Evolutionary conservation across 2,329 filamentous ascomycete species (phyloP), one percentile per base, ranked within the genome.

Genomic region (Alternaria sp.): DNA sequence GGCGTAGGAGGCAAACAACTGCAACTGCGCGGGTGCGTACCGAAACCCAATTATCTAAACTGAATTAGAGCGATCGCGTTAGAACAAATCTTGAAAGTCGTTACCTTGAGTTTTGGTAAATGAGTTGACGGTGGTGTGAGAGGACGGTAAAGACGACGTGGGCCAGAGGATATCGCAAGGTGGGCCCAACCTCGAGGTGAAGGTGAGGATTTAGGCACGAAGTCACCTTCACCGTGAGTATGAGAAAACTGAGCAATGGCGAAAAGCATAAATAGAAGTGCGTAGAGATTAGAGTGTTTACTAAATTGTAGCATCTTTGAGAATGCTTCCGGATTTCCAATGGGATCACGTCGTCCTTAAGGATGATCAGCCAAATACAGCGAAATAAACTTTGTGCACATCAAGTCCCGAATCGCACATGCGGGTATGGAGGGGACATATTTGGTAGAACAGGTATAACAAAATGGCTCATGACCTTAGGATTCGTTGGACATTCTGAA

Each of bases 201-300:
- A 57, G 20, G 41, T 54, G 43, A 59, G 42, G 51, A 28, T 18
- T n/a, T 26, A 36, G 16, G 4, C 20, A 22, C 18, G 20, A 16
- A 55, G 4, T 48, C 34, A n/a, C 11, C 11, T 39, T 58, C 55
- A 54, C 42, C 18, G 41, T 41, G 53, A 55, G 53, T 49, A 24
- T 16, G 16, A 38, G 4, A 16, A 38, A 4, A n/a, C 7, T 16
- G 16, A n/a, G 9, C 16, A 4, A n/a, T 38, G 34, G 7, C 16
- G 16, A 38, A 38, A n/a, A 7, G 6, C 16, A 7, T 8, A 16
- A n/a, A n/a, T n/a, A 16, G 6, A 16, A 38, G 34, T 7, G 34
- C 16, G 16, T 3, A 9, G 34, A n/a, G 16, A n/a, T 6, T 1
- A 4, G 16, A 18, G 16, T 7, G 8, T 38, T 16, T 4, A n/a